phyloP scores from a whole-genome alignment of 148 eudicot genomes.

The Dianthus caryophyllus region DNA sequence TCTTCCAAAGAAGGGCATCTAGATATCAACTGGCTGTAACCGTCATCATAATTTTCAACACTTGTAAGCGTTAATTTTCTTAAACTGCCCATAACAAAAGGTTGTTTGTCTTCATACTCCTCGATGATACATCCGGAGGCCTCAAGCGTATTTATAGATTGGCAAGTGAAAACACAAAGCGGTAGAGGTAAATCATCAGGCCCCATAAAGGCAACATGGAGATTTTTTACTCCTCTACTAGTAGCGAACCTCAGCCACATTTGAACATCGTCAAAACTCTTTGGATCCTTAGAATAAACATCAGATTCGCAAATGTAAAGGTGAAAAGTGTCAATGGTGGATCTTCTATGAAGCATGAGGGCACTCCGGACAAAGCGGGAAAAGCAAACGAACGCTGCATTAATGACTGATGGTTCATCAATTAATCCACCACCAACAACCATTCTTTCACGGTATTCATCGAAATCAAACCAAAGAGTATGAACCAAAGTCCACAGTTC shows the following conservation, averaged over 20 bases:
- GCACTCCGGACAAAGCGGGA: too few relatives aligned
- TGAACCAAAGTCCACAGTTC: slow-evolving; percentile 10
- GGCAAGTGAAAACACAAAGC: not conserved
- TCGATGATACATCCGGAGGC: not conserved
- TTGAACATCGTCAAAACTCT: not conserved
- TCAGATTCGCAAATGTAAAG: too few relatives aligned
- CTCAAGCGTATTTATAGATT: not conserved
- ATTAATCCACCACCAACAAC: too few relatives aligned
- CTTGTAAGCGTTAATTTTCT: not conserved
- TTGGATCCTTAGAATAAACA: not conserved
- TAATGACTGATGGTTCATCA: too few relatives aligned
- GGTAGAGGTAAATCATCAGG: too few relatives aligned
- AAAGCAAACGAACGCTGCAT: too few relatives aligned
- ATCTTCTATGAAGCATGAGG: too few relatives aligned
- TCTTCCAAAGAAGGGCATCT: too few relatives aligned
- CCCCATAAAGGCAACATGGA: not conserved
- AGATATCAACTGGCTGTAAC: too few relatives aligned
- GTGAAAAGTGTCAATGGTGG: too few relatives aligned
- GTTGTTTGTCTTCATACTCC: not conserved
- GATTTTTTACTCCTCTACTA: not conserved
- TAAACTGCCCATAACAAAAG: not conserved
- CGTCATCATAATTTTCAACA: too few relatives aligned
- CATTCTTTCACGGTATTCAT: not conserved
- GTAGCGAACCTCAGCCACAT: not conserved
- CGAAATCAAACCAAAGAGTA: not conserved